Evolutionary conservation across 2,329 filamentous ascomycete genomes (phyloP).

Genomic region (Aspergillus brunneoviolaceus): DNA sequence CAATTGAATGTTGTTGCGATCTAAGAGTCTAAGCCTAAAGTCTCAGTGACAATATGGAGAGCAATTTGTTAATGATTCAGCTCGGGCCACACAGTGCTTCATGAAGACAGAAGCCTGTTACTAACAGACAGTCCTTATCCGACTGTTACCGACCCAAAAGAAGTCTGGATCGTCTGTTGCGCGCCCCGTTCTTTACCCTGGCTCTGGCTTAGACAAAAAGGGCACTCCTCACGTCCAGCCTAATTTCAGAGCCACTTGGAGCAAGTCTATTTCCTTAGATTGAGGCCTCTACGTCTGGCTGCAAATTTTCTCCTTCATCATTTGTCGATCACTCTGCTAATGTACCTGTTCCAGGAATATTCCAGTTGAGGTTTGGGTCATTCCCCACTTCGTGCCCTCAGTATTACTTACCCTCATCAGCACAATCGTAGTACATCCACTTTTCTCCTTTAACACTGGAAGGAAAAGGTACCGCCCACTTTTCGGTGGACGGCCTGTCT

Average conservation of each 20-base stretch:
- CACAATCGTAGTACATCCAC: not conserved
- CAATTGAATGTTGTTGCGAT: not conserved
- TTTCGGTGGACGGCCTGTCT: not conserved
- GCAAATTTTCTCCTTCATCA: constrained; percentile 11
- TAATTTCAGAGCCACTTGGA: constrained; percentile 13
- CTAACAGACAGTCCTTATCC: not conserved
- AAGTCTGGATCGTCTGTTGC: constrained; percentile 2
- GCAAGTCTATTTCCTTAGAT: constrained; percentile 12
- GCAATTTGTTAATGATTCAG: not conserved
- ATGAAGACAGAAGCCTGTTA: not conserved
- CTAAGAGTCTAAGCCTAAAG: not conserved
- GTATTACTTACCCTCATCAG: constrained; percentile 10
- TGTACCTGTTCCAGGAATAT: constrained; percentile 18
- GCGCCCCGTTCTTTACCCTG: constrained; percentile 7
- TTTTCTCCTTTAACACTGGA: not conserved
- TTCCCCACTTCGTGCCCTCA: constrained; percentile 17
- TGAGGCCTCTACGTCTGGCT: constrained; percentile 2
- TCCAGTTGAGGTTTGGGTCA: constrained; percentile 15
- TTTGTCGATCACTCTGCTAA: constrained; percentile 20
- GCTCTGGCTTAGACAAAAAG: constrained; percentile 7
- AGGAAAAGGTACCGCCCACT: constrained; percentile 10
- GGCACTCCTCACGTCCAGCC: constrained; percentile 13
- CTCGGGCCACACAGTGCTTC: not conserved
- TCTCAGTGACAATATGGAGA: not conserved
- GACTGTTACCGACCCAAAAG: not conserved